Evolutionary conservation across 495 filamentous ascomycete species (phyloP), one percentile per base, ranked within the genome.

Genomic region (Penicilliopsis zonata): DNA sequence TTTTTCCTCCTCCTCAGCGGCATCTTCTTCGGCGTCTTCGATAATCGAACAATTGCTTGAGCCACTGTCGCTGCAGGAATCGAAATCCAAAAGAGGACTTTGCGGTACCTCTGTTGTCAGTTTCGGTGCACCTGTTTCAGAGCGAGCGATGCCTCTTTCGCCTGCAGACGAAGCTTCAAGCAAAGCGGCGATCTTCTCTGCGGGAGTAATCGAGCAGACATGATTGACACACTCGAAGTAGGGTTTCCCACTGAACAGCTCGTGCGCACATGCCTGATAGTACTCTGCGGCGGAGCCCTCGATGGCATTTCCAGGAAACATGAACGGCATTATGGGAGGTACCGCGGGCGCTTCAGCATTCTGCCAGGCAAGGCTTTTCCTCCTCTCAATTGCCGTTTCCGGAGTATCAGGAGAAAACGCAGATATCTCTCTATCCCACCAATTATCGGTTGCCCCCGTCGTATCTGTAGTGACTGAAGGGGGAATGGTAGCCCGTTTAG

Each of bases 171-270:
- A 19, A 16, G 14, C 18, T 37, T 18, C 3, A 30, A 30, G 5
- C 14, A 9, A 7, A 35, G 16, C 1, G 44, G 45, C 15, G 2
- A 23, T 12, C 12, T 27, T 31, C 24, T 36, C 37, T 12, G 27
- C 38, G 5, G 58, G 49, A 1, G 57, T 62, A 13, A 64, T 49
- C 0, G 60, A 59, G 36, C 66, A 72, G 14, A 52, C 39, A 40
- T 70, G 67, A 26, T 65, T 61, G 9, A 52, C 29, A 26, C 67
- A 70, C 26, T 66, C 59, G 33, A 72, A 72, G 35, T 62, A 69
- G 0, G 66, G 61, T 5, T 46, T 57, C 17, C 51, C 47, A 37
- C 59, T 67, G 30, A 67, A 61, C 18, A 65, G 37, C 23, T 72
- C 67, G 40, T 70, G 63, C 1, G 63, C 55, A 42, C 63, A 66